Base-by-base conservation (phyloP, 176 grass and related monocot genomes). In the Ampelocalamus luodianensis region DNA sequence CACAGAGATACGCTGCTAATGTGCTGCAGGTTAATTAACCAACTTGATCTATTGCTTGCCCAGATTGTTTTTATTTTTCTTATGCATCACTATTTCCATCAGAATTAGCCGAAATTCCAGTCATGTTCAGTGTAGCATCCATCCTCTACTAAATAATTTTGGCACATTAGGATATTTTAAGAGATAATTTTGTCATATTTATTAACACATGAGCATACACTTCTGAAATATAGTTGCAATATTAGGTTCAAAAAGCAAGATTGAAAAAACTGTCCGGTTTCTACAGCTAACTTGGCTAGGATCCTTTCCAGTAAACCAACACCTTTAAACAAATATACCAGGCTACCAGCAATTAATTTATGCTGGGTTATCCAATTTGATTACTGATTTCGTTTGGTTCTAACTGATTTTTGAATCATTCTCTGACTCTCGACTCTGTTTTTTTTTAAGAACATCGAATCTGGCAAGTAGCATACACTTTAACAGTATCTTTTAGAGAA, bases 1-100 rank as follows among this genome's bases (percentile, higher is more conserved):
- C 93, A 84, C 97, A 99, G 86, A 93, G 87, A 92, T 95, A 96
- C 1, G 93, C 93, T 79, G 86, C 76, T 59, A 91, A 96, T 88
- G 84, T 94, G 53, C 87, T 99, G 55, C 91, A 99, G 97, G 97
- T 99, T 89, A 78, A 81, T 90, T 66, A 66, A 40, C 46, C 53
- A 82, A 22, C 77, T 88, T 71, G 72, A 71, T 84, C 65, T 66
- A 40, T 61, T 64, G 56, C 72, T 40, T 64, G 42, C 68, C 45
- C 39, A 73, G 20, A 71, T 66, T 37, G 72, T 44, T 37, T 72
- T 62, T 70, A 39, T 62, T 77, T 71, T 5, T 80, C 56, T 68
- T 74, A 53, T 61, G 42, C 72, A 71, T 71, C 16, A 60, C 14
- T 80, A 51, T 86, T 79, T 72, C 24, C 2, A 72, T 79, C 23